Evolutionary conservation across 106 monocot genomes (phyloP), one percentile per base, ranked within the genome.

Genomic region (Ottelia alismoides): DNA sequence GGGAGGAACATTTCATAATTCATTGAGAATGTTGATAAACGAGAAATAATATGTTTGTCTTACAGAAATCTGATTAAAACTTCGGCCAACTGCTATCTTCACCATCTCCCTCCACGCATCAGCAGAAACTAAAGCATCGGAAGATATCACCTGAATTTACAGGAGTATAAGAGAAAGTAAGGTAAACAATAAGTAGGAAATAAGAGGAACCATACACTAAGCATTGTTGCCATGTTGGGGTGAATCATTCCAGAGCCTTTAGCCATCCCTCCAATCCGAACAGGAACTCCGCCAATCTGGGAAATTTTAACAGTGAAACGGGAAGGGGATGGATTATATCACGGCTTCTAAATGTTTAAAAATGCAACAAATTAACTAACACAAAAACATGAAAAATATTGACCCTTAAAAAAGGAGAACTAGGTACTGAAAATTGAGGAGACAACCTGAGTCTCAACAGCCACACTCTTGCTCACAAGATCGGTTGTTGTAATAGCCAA

Each of bases 221-320:
- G 98, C 82, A 98, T 77, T 30, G 98, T 98, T 63, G 98, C 98
- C 98, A 98, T 98, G 46, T 98, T 98, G 54, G 98, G 98, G 48
- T 98, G 90, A 56, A 98, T 98, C 98, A 98, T 98, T 57, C 98
- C 98, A 67, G 98, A 98, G 59, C 98, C 98, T 86, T 98, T 98
- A 22, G 98, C 77, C 98, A 98, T 98, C 73, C 98, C 98, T 19
- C 98, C 98, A 64, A 98, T 68, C 68, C 75, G 82, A 22, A 86
- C 47, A 56, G 58, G 40, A 18, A 65, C 47, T 48, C 90, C 85
- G 67, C 85, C 90, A 61, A 98, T 63, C 98, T 98, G 23, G 28
- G 28, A 10, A 55, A 11, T 53, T 53, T 22, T 18, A 27, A 25
- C 20, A 16, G 0, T 27, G 0, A 43, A 43, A 43, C 6, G 16